Conservation (phyloP, 2,329 filamentous ascomycete species). For the Sporothrix euskadiensis region DNA sequence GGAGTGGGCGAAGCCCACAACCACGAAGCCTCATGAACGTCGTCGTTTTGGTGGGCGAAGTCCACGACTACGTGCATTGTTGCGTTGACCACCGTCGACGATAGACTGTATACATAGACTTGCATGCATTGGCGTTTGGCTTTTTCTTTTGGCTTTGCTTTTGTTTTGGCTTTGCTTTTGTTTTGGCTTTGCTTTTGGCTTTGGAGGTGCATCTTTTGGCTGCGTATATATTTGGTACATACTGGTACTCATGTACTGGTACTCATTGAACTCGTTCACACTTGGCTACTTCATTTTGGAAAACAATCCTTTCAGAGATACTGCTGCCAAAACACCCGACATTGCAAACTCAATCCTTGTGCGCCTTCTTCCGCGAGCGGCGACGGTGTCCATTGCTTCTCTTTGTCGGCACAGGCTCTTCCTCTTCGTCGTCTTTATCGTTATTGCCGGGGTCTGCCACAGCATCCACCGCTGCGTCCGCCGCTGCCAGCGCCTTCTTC, state of each 20-base stretch:
- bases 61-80: background rate
- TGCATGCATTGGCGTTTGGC: background rate
- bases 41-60: background rate
- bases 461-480: background rate
- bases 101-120: conserved; percentile 2
- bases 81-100: background rate
- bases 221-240: background rate
- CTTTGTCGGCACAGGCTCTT: background rate
- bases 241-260: background rate
- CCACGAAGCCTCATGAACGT: background rate
- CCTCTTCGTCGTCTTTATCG: background rate
- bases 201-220: background rate
- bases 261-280: background rate
- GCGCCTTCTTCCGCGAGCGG: conserved; percentile 1
- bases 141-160: background rate
- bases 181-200: background rate
- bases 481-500: background rate
- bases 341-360: background rate
- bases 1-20: conserved; percentile 29
- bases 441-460: background rate
- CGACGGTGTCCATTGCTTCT: background rate
- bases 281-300: background rate
- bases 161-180: background rate
- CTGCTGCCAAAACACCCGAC: background rate
- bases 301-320: background rate